Evolutionary conservation across 768 basidiomycete species (phyloP).

Genomic region (Mycena latifolia): DNA sequence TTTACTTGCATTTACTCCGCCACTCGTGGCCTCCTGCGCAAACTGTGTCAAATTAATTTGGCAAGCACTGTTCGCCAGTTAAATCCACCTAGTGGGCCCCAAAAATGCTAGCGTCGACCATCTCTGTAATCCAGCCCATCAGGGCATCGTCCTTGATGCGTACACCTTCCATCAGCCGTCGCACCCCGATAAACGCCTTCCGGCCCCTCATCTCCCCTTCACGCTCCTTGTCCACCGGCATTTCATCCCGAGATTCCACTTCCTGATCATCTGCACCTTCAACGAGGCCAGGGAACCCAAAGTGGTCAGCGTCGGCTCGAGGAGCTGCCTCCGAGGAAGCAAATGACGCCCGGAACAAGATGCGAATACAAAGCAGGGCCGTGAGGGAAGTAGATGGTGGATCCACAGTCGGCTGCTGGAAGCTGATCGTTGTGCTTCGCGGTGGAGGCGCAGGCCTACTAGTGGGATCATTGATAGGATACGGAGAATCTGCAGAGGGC

Average conservation of each 20-base stretch:
- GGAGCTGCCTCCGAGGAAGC: conserved; percentile 76
- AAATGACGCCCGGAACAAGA: conserved; percentile 86
- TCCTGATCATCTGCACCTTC: conserved; percentile 84
- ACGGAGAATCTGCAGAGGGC: conserved; percentile 64
- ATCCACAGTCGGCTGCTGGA: conserved; percentile 68
- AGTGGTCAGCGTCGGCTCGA: conserved; percentile 84
- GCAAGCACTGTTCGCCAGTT: not conserved
- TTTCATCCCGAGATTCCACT: conserved; percentile 58
- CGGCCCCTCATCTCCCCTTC: conserved; percentile 82
- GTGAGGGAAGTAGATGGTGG: conserved; percentile 83
- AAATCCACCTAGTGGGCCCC: conserved; percentile 3
- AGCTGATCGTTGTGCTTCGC: conserved; percentile 71
- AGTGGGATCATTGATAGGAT: conserved; percentile 75
- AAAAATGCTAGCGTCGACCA: conserved; percentile 49
- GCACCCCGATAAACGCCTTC: conserved; percentile 74
- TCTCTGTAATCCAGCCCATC: conserved; percentile 71
- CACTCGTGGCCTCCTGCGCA: too few species aligned
- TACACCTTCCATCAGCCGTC: conserved; percentile 73
- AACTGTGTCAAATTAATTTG: not conserved
- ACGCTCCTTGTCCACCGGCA: conserved; percentile 62
- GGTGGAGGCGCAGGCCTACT: conserved; percentile 77
- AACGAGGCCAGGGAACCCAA: conserved; percentile 88
- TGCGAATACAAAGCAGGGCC: conserved; percentile 84
- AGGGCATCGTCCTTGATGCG: conserved; percentile 73
- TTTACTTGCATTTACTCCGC: too few species aligned